Percentiles rank a stretch among this genome's conserved stretches.
Evolutionary conservation across 108 stramenopile species (phyloP).

Genomic region (Cylindrotheca closterium): DNA sequence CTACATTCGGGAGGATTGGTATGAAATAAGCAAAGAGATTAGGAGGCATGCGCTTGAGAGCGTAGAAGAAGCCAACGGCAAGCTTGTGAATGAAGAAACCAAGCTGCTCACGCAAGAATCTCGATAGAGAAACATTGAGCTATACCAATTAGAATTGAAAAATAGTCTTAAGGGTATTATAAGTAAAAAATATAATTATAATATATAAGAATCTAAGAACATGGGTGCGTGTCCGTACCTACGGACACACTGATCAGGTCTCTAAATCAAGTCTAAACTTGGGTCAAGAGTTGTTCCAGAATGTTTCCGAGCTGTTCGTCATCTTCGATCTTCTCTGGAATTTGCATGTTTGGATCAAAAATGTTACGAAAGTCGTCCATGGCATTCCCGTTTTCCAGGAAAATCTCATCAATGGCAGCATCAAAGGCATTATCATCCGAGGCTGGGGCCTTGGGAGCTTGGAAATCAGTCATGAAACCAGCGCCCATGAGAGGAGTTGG

Average conservation of each 20-base stretch:
- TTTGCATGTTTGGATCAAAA: constrained; percentile 17
- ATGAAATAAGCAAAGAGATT: constrained; percentile 15
- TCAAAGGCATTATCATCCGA: constrained; percentile 29
- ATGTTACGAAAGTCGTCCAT: constrained; percentile 2
- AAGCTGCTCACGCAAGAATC: constrained; percentile 4
- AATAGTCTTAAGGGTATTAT: constrained; percentile 43
- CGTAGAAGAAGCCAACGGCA: constrained; percentile 28
- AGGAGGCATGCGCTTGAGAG: constrained; percentile 25
- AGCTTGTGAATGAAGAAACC: constrained; percentile 15
- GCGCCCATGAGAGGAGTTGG: too few species aligned
- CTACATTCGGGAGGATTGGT: constrained; percentile 41
- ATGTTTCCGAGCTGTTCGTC: constrained; percentile 34
- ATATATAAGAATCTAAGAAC: too few species aligned
- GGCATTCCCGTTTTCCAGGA: constrained; percentile 4
- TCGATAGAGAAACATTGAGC: constrained; percentile 12
- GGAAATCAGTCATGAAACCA: too few species aligned
- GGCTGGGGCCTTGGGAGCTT: too few species aligned
- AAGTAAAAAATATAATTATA: too few species aligned
- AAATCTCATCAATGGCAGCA: constrained; percentile 44
- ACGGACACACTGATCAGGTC: constrained; percentile 35
- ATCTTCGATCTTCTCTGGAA: constrained; percentile 3
- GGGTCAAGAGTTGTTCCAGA: constrained; percentile 27
- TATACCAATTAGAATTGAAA: constrained; percentile 10
- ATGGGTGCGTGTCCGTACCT: too few species aligned
- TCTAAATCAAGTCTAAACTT: constrained; percentile 43